These are phyloP conservation scores for Croton laevigatus DNA, from an alignment of 441 rosid genomes.

Conservation along the genomic window DNA sequence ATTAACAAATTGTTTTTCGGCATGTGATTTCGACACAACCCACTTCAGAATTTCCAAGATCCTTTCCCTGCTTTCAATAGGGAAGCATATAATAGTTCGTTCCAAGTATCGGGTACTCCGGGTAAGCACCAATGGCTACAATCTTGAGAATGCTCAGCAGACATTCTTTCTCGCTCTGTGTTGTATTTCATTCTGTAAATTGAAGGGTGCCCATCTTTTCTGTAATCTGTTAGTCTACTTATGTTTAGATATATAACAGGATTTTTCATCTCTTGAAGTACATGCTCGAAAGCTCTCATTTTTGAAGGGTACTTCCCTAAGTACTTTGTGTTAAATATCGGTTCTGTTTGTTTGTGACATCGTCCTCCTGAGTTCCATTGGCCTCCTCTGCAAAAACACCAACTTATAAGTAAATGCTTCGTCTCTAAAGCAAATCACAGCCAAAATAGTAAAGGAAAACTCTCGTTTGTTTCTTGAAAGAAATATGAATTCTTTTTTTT, in stretches of 20 bases:
- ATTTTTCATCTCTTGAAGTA: conserved; percentile 48
- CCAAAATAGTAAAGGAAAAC: background rate
- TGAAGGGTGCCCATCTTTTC: conserved; percentile 91
- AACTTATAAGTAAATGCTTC: conserved; percentile 4
- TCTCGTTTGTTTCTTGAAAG: background rate
- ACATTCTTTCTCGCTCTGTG: conserved; percentile 42
- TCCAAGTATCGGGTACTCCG: conserved; percentile 92
- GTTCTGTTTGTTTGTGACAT: conserved; percentile 60
- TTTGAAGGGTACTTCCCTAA: conserved; percentile 48
- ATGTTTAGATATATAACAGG: conserved; percentile 70
- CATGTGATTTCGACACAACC: conserved; percentile 9
- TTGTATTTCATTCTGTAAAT: conserved; percentile 55
- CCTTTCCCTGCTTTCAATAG: conserved; percentile 54
- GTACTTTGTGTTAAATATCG: conserved; percentile 42
- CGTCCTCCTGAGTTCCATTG: conserved; percentile 78
- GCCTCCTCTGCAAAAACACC: conserved; percentile 53
- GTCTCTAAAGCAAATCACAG: background rate
- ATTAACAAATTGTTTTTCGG: conserved; percentile 2
- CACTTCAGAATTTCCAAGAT: conserved; percentile 34
- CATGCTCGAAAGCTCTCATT: conserved; percentile 57
- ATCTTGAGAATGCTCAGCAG: conserved; percentile 66
- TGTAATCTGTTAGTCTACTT: conserved; percentile 68
- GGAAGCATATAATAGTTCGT: conserved; percentile 72
- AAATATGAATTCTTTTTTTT: too few relatives aligned
- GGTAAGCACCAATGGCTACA: conserved; percentile 99